Percentiles rank a stretch among this genome's conserved stretches.
Evolutionary conservation across 225 moss, liverwort and hornwort species (phyloP).

Genomic region (Asterella californica): DNA sequence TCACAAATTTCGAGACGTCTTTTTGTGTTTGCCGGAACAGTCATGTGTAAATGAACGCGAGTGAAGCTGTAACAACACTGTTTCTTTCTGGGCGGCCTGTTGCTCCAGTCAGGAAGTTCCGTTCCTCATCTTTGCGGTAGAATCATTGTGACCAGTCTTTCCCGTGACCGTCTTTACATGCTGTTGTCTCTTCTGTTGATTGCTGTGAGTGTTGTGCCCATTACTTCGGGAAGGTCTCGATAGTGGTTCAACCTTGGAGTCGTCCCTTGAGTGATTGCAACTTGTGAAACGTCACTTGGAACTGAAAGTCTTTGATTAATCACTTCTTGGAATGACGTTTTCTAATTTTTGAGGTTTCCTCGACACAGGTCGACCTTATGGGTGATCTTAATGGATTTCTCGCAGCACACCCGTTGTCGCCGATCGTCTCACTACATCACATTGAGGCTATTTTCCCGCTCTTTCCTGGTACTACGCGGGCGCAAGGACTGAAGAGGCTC

Average conservation of each 20-base stretch:
- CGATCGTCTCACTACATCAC: slow-evolving; percentile 79
- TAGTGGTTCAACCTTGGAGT: not conserved
- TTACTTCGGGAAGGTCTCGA: not conserved
- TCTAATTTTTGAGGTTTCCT: not conserved
- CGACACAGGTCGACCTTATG: slow-evolving; percentile 66
- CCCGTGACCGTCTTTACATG: no score
- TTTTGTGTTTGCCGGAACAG: no score
- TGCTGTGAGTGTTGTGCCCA: not conserved
- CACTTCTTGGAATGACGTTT: not conserved
- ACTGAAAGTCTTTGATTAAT: not conserved
- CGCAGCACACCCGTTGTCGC: slow-evolving; percentile 71
- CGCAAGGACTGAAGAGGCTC: slow-evolving; percentile 48
- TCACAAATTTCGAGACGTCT: no score
- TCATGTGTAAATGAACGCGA: no score
- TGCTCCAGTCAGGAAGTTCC: no score
- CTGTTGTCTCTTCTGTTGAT: no score
- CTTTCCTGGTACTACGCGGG: slow-evolving; percentile 54
- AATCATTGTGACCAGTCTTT: no score
- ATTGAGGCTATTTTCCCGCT: slow-evolving; percentile 69
- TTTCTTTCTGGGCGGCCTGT: no score
- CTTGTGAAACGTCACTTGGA: not conserved
- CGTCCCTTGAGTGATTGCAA: not conserved
- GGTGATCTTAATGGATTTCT: slow-evolving; percentile 68
- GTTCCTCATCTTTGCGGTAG: no score
- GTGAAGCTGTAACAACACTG: no score